Base-by-base conservation (phyloP, 768 basidiomycete genomes). In the Collybiopsis confluens region DNA sequence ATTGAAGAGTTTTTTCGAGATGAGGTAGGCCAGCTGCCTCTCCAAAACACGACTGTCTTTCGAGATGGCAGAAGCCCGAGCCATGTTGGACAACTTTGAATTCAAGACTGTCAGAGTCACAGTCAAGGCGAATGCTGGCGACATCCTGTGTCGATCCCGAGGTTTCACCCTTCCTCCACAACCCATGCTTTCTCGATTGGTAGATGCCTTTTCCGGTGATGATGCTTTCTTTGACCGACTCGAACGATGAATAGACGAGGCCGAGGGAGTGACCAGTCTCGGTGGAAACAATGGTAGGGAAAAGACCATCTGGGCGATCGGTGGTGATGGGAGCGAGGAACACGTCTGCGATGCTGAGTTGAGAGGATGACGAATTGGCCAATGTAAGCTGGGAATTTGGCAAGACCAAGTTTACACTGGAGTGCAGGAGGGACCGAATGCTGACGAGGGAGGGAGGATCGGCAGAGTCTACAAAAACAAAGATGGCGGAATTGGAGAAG, bases 101-200 rank as follows among this genome's bases (percentile, higher is more conserved):
- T 66, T 97, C 87, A 55, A 99, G 77, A 42, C 91, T 83, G 69
- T 99, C 97, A 2, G 80, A 80, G 70, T 99, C 97, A 68, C 97
- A 99, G 68, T 99, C 97, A 20, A 84, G 65, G 26, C 83, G 81
- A 62, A 99, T 92, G 60, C 80, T 78, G 27, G 92, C 71, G 52
- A 99, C 81, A 16, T 90, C 82, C 63, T 99, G 97, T 2, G 88
- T 91, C 15, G 96, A 88, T 13, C 96, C 96, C 15, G 92, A 95
- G 0, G 94, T 95, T 71, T 92, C 95, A 15, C 97, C 97, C 66
- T 99, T 99, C 47, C 89, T 76, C 97, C 97, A 99, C 28, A 98
- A 73, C 15, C 95, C 95, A 63, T 96, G 92, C 65, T 91, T 93
- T 56, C 97, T 84, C 18, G 95, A 98, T 65, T 98, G 94, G 66